Evolutionary conservation across 441 rosid genomes (phyloP), one percentile per base, ranked within the genome.

Genomic region (Rhodomyrtus psidioides): DNA sequence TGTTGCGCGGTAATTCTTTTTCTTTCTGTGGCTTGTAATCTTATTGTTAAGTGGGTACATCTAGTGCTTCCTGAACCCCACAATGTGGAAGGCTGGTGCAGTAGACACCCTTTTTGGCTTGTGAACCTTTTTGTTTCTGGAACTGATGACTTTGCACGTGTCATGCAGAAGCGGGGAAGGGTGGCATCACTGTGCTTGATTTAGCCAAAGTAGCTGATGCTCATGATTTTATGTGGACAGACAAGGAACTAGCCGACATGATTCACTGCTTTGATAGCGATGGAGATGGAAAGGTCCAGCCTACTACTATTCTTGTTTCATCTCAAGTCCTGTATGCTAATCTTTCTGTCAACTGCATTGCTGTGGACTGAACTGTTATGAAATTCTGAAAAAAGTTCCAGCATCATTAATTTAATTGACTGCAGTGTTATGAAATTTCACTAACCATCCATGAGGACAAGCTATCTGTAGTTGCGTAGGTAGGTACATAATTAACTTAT

Each of bases 141-240:
- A 70, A 39, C 79, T 70, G 49, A 70, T 23, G 49, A 70, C n/a
- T 49, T 70, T 70, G n/a, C 79, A 42, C 44, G 70, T 75, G 74
- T 17, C 51, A 42, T 89, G 92, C 92, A 95, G 98, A 90, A 89
- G 89, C 91, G 6, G 99, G 94, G 89, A 93, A 89, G 82, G 98
- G 98, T 10, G 84, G 88, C 86, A 89, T 95, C 83, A 91, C 89
- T 51, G 42, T 83, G 39, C 85, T 91, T 86, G 99, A 95, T 91
- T 60, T 94, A 82, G 86, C 53, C 44, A 94, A 91, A 84, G 93
- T 94, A 76, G 96, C 97, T 6, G 81, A 42, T 30, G 90, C 93
- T 28, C 94, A 95, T 85, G 96, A 96, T 92, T 96, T 96, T 89
- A 88, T 85, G 6, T 96, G 98, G 99, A 89, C 46, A 42, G 46